Evolutionary conservation across 495 filamentous ascomycete species (phyloP), one percentile per base, ranked within the genome.

Genomic region (Xylaria flabelliformis): DNA sequence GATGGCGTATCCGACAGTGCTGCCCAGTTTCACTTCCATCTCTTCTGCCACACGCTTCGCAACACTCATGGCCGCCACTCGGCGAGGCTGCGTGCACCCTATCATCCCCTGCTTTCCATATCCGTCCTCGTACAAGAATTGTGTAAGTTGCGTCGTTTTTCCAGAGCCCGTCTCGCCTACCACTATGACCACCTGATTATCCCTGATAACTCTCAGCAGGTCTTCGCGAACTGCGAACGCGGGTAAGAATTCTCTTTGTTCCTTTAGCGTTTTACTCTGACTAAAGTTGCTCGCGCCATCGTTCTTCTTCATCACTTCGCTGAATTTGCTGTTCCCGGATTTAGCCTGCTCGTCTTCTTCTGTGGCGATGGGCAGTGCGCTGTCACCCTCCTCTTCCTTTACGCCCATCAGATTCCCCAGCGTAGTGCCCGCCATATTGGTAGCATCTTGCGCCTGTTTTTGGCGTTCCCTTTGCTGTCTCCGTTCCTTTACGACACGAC

Each of bases 31-130:
- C n/a, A 97, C 94, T 75, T 97, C 94, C 97, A 99, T 99, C 82
- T 99, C 97, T 80, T 99, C 97, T 73, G 93, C 94, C 32, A 99
- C 97, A 83, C 97, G 93, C 81, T 98, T 98, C 13, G 97, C 97
- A 39, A 99, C 97, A 81, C 94, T 97, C 97, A 99, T 99, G 2
- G 97, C 95, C 48, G 95, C 95, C 32, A 98, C 95, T 86, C 95
- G 91, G 74, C 95, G 89, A 69, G 95, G 95, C 75, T 98, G 95
- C 29, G 95, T 98, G 77, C 95, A 98, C 0, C 95, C 94, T 74
- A 98, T 98, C 85, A 97, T 90, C 53, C 95, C 95, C 51, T 84
- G 79, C 67, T 92, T 92, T 41, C 90, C 92, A 78, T 97, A 98
- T 17, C 95, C 95, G 73, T 97, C 95, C 81, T 98, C 95, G 78